Percentiles rank a stretch among this genome's conserved stretches.
These are phyloP conservation scores for Rhizophora mangle DNA, from an alignment of 345 rosid genomes.

Conservation along the genomic window DNA sequence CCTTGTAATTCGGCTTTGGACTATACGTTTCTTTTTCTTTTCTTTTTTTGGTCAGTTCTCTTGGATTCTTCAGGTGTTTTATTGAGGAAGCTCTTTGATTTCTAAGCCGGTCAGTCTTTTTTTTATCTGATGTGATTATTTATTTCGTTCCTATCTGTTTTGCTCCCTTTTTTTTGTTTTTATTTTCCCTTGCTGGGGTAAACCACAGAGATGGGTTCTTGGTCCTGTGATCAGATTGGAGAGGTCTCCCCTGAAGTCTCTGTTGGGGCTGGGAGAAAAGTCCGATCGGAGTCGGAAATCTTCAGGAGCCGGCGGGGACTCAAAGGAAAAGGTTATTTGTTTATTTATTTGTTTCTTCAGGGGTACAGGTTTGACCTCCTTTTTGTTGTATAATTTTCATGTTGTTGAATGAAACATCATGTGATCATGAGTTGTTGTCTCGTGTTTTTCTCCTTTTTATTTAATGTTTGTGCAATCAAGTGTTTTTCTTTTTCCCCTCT, in stretches of 20 bases:
- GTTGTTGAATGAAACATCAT: background rate
- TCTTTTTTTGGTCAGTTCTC: background rate
- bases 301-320: background rate
- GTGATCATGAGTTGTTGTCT: background rate
- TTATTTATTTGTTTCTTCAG: background rate
- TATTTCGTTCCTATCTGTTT: background rate
- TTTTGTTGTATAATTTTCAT: background rate
- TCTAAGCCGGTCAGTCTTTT: slow-evolving; percentile 12
- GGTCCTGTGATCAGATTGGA: slow-evolving; percentile 10
- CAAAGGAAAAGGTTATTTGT: background rate
- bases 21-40: background rate
- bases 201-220: slow-evolving; percentile 1
- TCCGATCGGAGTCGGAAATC: background rate
- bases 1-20: slow-evolving; percentile 4
- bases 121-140: background rate
- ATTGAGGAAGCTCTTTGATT: background rate
- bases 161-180: background rate
- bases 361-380: background rate
- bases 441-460: background rate
- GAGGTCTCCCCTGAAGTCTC: slow-evolving; percentile 2
- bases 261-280: slow-evolving; percentile 6
- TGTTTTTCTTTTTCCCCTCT: background rate
- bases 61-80: slow-evolving; percentile 4
- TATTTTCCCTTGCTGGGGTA: background rate
- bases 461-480: background rate